Evolutionary conservation across 257 asterid species (phyloP).

Genomic region (Solanum etuberosum): DNA sequence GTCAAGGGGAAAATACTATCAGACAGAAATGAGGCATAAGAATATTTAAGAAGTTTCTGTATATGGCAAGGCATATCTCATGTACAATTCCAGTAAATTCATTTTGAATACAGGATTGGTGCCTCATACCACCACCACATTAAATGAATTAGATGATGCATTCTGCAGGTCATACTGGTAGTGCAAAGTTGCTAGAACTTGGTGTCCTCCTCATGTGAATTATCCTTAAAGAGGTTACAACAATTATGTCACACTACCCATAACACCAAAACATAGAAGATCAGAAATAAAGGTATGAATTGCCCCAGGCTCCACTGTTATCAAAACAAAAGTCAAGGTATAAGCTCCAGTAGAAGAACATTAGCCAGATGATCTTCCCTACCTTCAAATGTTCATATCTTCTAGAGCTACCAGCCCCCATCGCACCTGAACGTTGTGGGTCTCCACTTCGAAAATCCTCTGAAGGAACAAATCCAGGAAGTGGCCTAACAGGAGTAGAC

Average conservation of each 20-base stretch:
- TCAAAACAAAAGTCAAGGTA: background rate
- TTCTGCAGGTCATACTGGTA: background rate
- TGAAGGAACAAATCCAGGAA: slow-evolving; percentile 37
- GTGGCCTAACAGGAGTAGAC: slow-evolving; percentile 31
- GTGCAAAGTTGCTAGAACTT: background rate
- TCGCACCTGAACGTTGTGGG: slow-evolving; percentile 19
- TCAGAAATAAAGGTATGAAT: background rate
- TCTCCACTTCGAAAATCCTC: slow-evolving; percentile 28
- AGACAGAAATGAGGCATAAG: background rate
- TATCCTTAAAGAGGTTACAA: background rate
- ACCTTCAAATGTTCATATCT: slow-evolving; percentile 51
- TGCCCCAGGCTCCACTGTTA: background rate
- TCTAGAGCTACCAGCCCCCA: slow-evolving; percentile 36
- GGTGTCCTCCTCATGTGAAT: background rate
- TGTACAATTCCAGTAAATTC: background rate
- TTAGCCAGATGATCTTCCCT: background rate
- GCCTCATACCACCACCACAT: background rate
- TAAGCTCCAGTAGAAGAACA: background rate
- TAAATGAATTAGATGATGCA: background rate
- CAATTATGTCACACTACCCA: background rate
- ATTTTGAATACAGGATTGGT: background rate
- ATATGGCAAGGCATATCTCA: background rate
- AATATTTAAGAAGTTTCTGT: background rate
- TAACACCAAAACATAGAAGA: background rate
- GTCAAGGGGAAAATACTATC: background rate